Conservation (phyloP, 805 yeast species). For the Limtongia smithiae region DNA sequence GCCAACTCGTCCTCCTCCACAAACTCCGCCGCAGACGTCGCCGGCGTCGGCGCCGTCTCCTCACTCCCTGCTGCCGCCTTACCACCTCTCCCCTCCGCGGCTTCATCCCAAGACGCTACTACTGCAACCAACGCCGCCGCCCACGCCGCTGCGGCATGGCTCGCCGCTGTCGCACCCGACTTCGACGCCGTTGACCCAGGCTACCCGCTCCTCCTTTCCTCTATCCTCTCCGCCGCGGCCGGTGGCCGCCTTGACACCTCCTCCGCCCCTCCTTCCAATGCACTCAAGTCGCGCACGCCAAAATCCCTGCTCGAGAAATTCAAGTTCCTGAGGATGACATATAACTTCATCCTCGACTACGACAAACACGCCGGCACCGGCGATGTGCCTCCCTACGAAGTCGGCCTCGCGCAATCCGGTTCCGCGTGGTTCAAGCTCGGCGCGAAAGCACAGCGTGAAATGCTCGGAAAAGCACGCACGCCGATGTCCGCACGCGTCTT, state of each 20-base stretch:
- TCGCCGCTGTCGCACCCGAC: no score
- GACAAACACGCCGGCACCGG: slow-evolving; percentile 14
- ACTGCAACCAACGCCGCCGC: neutral
- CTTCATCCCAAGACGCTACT: neutral
- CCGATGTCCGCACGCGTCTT: slow-evolving; percentile 24
- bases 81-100: no score
- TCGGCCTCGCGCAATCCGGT: slow-evolving; percentile 4
- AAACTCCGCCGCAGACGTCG: neutral
- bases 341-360: slow-evolving; percentile 22
- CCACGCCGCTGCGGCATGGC: no score
- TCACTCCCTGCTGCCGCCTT: no score
- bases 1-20: neutral
- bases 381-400: slow-evolving; percentile 10
- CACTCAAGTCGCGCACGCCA: slow-evolving; percentile 22
- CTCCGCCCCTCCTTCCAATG: neutral
- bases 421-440: slow-evolving; percentile 21
- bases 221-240: no score
- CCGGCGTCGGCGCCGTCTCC: no score
- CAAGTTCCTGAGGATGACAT: slow-evolving; percentile 26
- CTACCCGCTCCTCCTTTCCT: no score
- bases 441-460: slow-evolving; percentile 23
- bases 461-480: slow-evolving; percentile 24
- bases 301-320: slow-evolving; percentile 23
- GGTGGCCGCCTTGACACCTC: no score
- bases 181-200: no score